Percentiles rank a stretch among this genome's conserved stretches.
Evolutionary conservation across 2,329 filamentous ascomycete genomes (phyloP).

Genomic region (Arthrobotrys iridis): DNA sequence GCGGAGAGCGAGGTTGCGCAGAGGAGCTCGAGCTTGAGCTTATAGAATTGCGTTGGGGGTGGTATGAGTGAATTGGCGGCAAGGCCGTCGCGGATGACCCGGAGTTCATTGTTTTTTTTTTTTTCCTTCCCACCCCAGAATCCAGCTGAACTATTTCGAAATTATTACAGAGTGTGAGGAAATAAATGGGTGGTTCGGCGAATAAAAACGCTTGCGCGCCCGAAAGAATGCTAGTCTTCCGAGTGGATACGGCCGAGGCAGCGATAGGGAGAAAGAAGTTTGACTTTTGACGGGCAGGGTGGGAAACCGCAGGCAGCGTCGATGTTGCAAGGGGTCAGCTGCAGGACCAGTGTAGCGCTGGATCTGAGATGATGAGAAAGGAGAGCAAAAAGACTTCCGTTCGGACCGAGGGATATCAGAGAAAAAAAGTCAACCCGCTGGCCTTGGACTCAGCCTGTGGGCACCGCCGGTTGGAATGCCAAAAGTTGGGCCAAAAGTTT

Average conservation of each 20-base stretch:
- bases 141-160: neutral
- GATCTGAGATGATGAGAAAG: conserved; percentile 30
- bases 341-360: conserved; percentile 22
- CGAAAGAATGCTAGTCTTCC: conserved; percentile 21
- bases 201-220: conserved; percentile 24
- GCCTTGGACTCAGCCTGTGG: neutral
- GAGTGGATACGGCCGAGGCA: conserved; percentile 10
- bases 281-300: neutral
- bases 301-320: conserved; percentile 1
- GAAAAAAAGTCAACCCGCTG: conserved; percentile 18
- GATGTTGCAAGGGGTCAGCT: conserved; percentile 25
- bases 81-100: conserved; percentile 47
- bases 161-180: neutral
- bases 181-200: conserved; percentile 12
- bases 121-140: neutral
- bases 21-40: conserved; percentile 31
- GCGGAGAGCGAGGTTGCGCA: conserved; percentile 48
- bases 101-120: conserved; percentile 34
- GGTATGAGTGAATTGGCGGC: conserved; percentile 51
- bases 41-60: conserved; percentile 23
- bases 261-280: conserved; percentile 10
- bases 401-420: conserved; percentile 42
- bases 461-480: neutral
- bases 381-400: conserved; percentile 50
- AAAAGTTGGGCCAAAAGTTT: neutral